Conservation (phyloP, 345 rosid genomes). For the Capsella bursapastoris region DNA sequence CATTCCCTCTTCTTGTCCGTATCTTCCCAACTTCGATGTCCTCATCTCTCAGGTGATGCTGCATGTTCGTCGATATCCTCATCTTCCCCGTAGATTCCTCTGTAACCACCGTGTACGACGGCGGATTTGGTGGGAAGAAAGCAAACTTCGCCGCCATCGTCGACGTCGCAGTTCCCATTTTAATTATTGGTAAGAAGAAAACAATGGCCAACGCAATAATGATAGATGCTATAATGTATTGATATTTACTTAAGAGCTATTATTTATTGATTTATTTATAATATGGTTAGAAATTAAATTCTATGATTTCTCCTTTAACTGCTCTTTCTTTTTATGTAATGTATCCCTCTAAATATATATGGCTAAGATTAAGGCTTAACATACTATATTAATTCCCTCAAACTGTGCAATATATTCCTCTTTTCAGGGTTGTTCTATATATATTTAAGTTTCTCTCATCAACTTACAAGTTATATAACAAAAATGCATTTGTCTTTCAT, state of each 20-base stretch:
- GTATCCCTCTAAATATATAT: background rate
- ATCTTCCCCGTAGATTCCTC: conserved; percentile 68
- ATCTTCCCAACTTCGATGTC: conserved; percentile 70
- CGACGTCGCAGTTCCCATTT: conserved; percentile 84
- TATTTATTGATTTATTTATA: conserved; percentile 18
- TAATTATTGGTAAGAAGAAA: conserved; percentile 14
- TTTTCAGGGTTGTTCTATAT: background rate
- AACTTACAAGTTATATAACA: background rate
- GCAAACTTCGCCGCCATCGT: conserved; percentile 92
- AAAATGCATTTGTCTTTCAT: background rate
- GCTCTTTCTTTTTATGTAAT: conserved; percentile 9
- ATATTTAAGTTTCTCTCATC: background rate
- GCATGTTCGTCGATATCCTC: conserved; percentile 52
- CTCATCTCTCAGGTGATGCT: conserved; percentile 57
- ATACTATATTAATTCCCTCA: conserved; percentile 27
- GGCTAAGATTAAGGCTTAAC: conserved; percentile 35
- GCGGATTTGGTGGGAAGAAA: conserved; percentile 92
- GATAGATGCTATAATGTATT: conserved; percentile 14
- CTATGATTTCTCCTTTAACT: conserved; percentile 15
- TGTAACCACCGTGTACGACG: conserved; percentile 61
- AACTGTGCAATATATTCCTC: background rate
- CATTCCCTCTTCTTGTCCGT: conserved; percentile 69
- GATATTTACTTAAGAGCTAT: background rate
- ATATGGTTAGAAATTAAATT: conserved; percentile 18
- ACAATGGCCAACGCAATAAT: conserved; percentile 29